Conservation (phyloP, 768 basidiomycete genomes). For the Tubosaeta sp. region DNA sequence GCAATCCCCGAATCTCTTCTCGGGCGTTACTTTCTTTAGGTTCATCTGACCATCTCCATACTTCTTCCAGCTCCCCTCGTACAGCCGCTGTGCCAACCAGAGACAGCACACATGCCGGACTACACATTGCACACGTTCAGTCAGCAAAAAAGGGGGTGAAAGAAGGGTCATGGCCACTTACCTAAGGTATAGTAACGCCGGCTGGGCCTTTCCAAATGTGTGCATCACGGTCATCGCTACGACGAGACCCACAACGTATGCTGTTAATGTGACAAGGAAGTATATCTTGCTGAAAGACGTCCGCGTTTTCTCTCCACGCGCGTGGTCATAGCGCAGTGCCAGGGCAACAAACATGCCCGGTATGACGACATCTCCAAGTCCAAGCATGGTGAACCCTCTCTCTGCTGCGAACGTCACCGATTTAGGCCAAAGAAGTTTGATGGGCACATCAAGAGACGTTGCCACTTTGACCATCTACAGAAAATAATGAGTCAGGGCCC, state of each 20-base stretch:
- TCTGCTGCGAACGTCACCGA: constrained; percentile 45
- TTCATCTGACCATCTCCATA: constrained; percentile 72
- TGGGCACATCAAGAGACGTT: constrained; percentile 83
- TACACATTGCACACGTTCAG: constrained; percentile 21
- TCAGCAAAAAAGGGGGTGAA: not conserved
- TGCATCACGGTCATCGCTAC: constrained; percentile 88
- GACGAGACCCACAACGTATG: constrained; percentile 70
- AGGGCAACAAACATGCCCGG: constrained; percentile 74
- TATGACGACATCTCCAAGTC: constrained; percentile 81
- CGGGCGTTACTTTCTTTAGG: constrained; percentile 23
- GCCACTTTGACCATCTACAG: constrained; percentile 90
- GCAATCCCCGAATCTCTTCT: constrained; percentile 11
- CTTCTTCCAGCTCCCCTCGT: constrained; percentile 65
- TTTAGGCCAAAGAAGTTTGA: constrained; percentile 89
- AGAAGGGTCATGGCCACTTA: constrained; percentile 31
- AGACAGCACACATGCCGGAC: constrained; percentile 74
- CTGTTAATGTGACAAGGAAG: constrained; percentile 63
- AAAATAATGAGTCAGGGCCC: constrained; percentile 4
- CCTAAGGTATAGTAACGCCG: constrained; percentile 91
- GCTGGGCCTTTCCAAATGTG: constrained; percentile 69
- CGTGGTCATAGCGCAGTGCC: constrained; percentile 80
- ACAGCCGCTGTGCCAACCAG: constrained; percentile 55
- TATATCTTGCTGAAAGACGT: constrained; percentile 61
- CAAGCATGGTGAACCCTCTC: constrained; percentile 82
- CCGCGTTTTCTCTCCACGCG: constrained; percentile 37